Conservation (phyloP, 2,329 filamentous ascomycete species). For the Cordyceps javanica region DNA sequence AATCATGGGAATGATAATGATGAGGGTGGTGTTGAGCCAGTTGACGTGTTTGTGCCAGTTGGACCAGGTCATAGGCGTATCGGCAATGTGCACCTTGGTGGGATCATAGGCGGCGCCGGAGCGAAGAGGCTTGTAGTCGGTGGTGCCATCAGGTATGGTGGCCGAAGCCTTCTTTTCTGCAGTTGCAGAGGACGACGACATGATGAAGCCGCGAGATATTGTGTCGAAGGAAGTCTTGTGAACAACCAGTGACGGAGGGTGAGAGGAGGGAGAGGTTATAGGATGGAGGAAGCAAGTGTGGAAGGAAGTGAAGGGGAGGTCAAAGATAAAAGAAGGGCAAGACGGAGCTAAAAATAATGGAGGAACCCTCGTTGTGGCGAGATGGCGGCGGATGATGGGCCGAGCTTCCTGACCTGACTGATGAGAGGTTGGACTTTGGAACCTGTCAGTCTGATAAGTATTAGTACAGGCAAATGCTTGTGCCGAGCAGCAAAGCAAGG, state of each 20-base stretch:
- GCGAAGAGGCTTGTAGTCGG: slow-evolving; percentile 48
- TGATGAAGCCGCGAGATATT: neutral
- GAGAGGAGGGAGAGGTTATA: neutral
- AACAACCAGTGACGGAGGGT: neutral
- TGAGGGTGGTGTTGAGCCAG: slow-evolving; percentile 83
- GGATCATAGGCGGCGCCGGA: slow-evolving; percentile 37
- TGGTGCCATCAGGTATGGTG: slow-evolving; percentile 46
- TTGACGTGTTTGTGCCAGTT: slow-evolving; percentile 94
- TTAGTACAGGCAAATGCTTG: no score
- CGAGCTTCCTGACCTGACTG: neutral
- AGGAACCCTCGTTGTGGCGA: neutral
- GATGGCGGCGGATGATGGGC: neutral
- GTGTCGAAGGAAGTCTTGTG: neutral
- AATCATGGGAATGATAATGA: slow-evolving; percentile 67
- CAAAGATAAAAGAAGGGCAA: slow-evolving; percentile 1
- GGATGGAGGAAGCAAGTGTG: neutral
- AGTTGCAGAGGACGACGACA: slow-evolving; percentile 13
- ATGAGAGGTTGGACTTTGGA: no score
- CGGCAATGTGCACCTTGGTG: slow-evolving; percentile 80
- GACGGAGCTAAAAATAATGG: neutral
- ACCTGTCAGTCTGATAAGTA: no score
- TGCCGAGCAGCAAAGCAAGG: no score
- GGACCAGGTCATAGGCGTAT: slow-evolving; percentile 68
- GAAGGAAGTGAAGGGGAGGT: neutral
- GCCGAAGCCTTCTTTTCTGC: slow-evolving; percentile 28